Evolutionary conservation across 1,284 basidiomycete genomes (phyloP), one percentile per base, ranked within the genome.

Genomic region (Ustilago shanxiensis): DNA sequence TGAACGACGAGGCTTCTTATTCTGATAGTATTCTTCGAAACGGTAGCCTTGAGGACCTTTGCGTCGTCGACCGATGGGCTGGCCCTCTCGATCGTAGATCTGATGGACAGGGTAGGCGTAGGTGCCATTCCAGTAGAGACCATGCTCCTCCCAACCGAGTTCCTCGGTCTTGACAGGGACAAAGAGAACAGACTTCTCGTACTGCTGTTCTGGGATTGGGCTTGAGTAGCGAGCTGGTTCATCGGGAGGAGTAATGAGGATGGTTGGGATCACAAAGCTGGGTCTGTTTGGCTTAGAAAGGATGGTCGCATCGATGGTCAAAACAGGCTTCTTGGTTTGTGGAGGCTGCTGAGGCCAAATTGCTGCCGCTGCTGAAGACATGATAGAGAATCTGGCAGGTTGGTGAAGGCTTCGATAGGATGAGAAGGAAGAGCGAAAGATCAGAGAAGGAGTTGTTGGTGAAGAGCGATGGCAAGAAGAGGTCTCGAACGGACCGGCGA

Each of bases 131-230:
- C 81, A 83, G 60, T 78, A 82, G n/a, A 83, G 61, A 6, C 81
- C 81, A 52, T 71, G 69, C 47, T 80, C 77, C 28, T 82, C 81
- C 81, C 81, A 83, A 4, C 80, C 79, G 22, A 83, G 69, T 54
- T 82, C 81, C 33, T 79, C 82, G 39, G 82, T 83, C 41, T 70
- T 64, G 47, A 83, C 71, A 6, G 82, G 82, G 13, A 83, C 82
- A 29, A 82, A 83, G 11, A 83, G 79, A 2, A 72, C 64, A 7
- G 60, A 51, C 64, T 77, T 81, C 53, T 77, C 71, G 44, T 71
- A 77, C 20, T 61, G 54, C 61, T 83, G 82, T 37, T 80, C 79
- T 1, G 82, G 82, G 8, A 75, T 13, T 1, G 52, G 24, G 18
- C 14, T 49, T 3, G 79, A 79, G 54, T 69, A 74, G 13, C 37